These are phyloP conservation scores for Pythium oligandrum DNA, from an alignment of 352 stramenopile genomes.

Conservation along the genomic window DNA sequence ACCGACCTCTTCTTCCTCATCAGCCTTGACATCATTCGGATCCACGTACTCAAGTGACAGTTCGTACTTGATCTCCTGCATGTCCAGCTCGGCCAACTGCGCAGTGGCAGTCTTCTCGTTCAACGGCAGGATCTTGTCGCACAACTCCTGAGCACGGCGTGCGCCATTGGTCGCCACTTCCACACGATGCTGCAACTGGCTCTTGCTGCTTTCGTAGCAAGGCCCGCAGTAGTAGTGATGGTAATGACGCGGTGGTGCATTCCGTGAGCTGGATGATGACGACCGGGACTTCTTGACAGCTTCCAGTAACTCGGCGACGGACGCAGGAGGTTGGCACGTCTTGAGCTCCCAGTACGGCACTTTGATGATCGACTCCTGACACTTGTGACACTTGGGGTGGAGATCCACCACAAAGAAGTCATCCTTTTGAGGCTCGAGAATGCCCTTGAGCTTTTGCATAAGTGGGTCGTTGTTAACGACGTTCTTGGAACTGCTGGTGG, in stretches of 20 bases:
- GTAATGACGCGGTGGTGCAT: slow-evolving; percentile 69
- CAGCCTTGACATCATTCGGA: slow-evolving; percentile 17
- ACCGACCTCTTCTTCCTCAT: too few species aligned
- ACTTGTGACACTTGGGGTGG: slow-evolving; percentile 88
- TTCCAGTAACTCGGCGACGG: slow-evolving; percentile 78
- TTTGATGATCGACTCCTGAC: slow-evolving; percentile 75
- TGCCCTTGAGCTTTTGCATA: slow-evolving; percentile 97
- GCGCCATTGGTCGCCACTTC: slow-evolving; percentile 58
- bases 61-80: slow-evolving; percentile 83
- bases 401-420: slow-evolving; percentile 98
- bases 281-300: slow-evolving; percentile 68
- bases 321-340: slow-evolving; percentile 47
- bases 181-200: slow-evolving; percentile 66
- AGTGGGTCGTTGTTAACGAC: slow-evolving; percentile 90
- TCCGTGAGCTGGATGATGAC: slow-evolving; percentile 58
- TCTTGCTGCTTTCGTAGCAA: slow-evolving; percentile 77
- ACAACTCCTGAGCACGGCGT: slow-evolving; percentile 64
- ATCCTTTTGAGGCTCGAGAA: slow-evolving; percentile 98
- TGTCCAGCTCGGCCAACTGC: slow-evolving; percentile 64
- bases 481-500: slow-evolving; percentile 56
- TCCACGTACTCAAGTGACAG: slow-evolving; percentile 53
- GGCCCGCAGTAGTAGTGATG: slow-evolving; percentile 74
- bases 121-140: slow-evolving; percentile 50
- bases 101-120: slow-evolving; percentile 53
- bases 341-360: slow-evolving; percentile 83